These are phyloP conservation scores for Alternaria arborescens DNA, from an alignment of 2,329 filamentous ascomycete species.

Conservation along the genomic window DNA sequence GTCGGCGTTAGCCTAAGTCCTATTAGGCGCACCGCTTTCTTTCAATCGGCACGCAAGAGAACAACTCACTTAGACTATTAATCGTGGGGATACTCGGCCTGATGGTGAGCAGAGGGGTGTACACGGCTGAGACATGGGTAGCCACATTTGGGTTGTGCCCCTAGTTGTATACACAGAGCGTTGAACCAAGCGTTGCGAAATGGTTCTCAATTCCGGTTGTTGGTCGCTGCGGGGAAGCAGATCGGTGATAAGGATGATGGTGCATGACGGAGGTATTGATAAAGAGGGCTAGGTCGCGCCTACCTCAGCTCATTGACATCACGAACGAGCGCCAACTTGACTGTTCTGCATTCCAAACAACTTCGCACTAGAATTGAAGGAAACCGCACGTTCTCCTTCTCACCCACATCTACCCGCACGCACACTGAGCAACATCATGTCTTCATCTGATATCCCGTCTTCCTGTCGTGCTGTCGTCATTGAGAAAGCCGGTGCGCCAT, in stretches of 20 bases:
- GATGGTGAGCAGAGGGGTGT: neutral
- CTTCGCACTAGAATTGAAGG: neutral
- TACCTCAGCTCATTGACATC: constrained; percentile 10
- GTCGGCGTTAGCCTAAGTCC: neutral
- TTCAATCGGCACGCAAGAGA: neutral
- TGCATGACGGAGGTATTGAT: neutral
- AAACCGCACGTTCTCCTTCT: neutral
- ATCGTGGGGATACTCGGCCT: neutral
- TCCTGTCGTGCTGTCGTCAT: constrained; percentile 73
- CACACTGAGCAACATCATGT: neutral
- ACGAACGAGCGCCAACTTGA: neutral
- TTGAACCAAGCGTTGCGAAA: neutral
- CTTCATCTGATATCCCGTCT: constrained; percentile 57
- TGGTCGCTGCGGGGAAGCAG: neutral
- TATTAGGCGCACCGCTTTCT: neutral
- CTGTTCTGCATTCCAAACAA: neutral
- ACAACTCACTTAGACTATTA: neutral
- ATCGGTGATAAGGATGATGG: constrained; percentile 6
- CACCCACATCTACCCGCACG: neutral
- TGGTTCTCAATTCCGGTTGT: neutral
- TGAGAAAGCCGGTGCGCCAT: constrained; percentile 60
- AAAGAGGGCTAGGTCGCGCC: constrained; percentile 1
- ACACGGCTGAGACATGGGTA: neutral
- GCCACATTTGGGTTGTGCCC: neutral
- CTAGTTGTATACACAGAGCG: neutral